phyloP scores from a whole-genome alignment of 2,329 filamentous ascomycete genomes.

The Venturia pyrina region DNA sequence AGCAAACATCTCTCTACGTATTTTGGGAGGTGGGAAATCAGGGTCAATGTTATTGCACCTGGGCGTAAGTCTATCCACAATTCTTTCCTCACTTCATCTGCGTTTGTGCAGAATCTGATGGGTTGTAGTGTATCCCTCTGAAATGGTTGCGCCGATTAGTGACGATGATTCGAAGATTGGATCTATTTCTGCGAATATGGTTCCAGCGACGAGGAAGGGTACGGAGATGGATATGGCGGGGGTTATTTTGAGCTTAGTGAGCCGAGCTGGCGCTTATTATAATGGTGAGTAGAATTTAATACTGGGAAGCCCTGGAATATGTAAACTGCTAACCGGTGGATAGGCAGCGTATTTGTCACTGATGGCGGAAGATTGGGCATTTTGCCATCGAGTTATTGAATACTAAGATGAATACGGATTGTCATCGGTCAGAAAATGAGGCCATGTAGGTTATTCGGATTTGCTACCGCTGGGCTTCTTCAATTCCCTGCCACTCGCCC shows the following conservation, averaged over 20 bases:
- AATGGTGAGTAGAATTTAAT: background rate
- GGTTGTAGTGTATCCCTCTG: slow-evolving; percentile 26
- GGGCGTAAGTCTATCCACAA: slow-evolving; percentile 22
- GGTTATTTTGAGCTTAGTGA: background rate
- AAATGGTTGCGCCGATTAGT: slow-evolving; percentile 24
- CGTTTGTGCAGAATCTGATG: background rate
- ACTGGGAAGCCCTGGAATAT: background rate
- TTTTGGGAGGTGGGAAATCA: slow-evolving; percentile 33
- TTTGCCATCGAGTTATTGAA: slow-evolving; percentile 5
- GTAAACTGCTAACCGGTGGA: background rate
- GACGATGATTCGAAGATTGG: slow-evolving; percentile 6
- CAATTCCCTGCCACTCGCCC: too few relatives aligned
- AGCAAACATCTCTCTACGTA: slow-evolving; percentile 34
- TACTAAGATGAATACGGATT: too few relatives aligned
- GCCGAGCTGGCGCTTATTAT: slow-evolving; percentile 9
- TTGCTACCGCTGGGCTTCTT: too few relatives aligned
- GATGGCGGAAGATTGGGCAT: slow-evolving; percentile 6
- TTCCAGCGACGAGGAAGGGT: slow-evolving; percentile 1
- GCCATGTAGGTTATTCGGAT: too few relatives aligned
- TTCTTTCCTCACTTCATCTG: background rate
- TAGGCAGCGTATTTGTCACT: background rate
- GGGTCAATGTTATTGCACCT: slow-evolving; percentile 38
- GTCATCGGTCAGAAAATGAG: too few relatives aligned
- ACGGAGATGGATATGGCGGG: slow-evolving; percentile 10
- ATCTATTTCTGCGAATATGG: background rate